Evolutionary conservation across 805 yeast genomes (phyloP).

Genomic region (Cyberlindnera suaveolens): DNA sequence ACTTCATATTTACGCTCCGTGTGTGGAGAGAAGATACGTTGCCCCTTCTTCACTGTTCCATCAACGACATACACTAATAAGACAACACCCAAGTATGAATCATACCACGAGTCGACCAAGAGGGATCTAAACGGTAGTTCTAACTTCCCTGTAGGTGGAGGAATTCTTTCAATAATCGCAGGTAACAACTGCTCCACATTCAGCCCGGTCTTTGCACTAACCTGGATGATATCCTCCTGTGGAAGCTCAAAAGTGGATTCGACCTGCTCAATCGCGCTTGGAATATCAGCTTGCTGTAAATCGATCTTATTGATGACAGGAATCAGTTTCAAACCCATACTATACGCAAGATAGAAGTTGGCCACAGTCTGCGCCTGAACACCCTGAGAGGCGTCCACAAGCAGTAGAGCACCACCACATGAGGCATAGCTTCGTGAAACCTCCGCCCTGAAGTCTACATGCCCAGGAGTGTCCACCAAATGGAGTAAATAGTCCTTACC

Average conservation of each 20-base stretch:
- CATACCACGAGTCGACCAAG: conserved; percentile 97
- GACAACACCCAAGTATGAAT: conserved; percentile 85
- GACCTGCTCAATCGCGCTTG: conserved; percentile 77
- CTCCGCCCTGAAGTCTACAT: conserved; percentile 91
- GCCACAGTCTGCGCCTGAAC: conserved; percentile 99
- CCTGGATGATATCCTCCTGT: conserved; percentile 66
- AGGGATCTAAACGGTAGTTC: conserved; percentile 59
- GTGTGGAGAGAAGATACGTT: conserved; percentile 70
- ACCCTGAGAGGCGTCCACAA: conserved; percentile 95
- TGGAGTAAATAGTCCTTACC: conserved; percentile 77
- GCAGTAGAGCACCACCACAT: conserved; percentile 85
- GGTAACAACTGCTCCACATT: conserved; percentile 80
- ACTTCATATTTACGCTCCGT: conserved; percentile 75
- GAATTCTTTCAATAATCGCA: conserved; percentile 72
- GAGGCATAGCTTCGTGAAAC: conserved; percentile 93
- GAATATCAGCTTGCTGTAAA: conserved; percentile 79
- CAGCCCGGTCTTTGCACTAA: conserved; percentile 87
- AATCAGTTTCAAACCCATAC: conserved; percentile 71
- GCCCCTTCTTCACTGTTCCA: conserved; percentile 71
- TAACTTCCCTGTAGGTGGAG: conserved; percentile 60
- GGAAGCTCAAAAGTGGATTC: conserved; percentile 77
- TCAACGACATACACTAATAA: conserved; percentile 80
- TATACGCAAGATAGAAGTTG: conserved; percentile 83
- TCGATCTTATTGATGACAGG: conserved; percentile 94
- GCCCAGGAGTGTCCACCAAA: conserved; percentile 96